A percentile compares a stretch with the other conserved stretches of the same genome.
Conservation (phyloP, 768 basidiomycete species). For the Boletus insuetus region DNA sequence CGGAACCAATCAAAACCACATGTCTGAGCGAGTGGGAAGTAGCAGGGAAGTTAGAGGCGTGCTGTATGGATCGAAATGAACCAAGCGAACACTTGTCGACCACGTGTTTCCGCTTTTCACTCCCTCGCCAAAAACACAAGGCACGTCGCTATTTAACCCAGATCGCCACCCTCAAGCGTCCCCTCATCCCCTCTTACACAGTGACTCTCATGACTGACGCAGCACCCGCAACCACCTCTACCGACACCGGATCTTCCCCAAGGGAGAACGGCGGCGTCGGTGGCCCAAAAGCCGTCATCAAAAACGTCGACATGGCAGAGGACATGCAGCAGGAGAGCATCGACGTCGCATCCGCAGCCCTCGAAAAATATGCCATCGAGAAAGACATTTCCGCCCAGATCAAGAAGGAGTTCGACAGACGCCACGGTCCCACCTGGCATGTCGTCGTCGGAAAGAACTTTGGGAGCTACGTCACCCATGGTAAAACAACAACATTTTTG, state of each 20-base stretch:
- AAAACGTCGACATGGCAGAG: conserved; percentile 95
- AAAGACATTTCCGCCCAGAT: conserved; percentile 98
- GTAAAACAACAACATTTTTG: conserved; percentile 26
- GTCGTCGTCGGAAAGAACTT: conserved; percentile 99
- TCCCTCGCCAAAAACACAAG: conserved; percentile 28
- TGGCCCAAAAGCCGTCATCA: conserved; percentile 84
- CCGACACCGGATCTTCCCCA: conserved; percentile 48
- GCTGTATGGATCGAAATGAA: no score
- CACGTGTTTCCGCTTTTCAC: conserved; percentile 10
- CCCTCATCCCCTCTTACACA: not conserved
- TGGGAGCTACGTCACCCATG: conserved; percentile 97
- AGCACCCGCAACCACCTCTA: conserved; percentile 53
- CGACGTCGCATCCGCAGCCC: conserved; percentile 78
- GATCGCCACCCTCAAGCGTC: not conserved
- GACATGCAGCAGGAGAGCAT: conserved; percentile 96
- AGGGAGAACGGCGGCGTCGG: conserved; percentile 35
- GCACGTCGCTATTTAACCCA: conserved; percentile 30
- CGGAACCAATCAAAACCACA: no score
- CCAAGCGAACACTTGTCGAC: not conserved
- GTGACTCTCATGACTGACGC: conserved; percentile 51
- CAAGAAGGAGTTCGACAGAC: conserved; percentile 96
- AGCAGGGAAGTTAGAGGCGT: no score
- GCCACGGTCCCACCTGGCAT: conserved; percentile 95
- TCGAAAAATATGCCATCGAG: conserved; percentile 92
- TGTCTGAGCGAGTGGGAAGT: not conserved